Evolutionary conservation across 2,329 filamentous ascomycete species (phyloP).

Genomic region (Talaromyces sp.): DNA sequence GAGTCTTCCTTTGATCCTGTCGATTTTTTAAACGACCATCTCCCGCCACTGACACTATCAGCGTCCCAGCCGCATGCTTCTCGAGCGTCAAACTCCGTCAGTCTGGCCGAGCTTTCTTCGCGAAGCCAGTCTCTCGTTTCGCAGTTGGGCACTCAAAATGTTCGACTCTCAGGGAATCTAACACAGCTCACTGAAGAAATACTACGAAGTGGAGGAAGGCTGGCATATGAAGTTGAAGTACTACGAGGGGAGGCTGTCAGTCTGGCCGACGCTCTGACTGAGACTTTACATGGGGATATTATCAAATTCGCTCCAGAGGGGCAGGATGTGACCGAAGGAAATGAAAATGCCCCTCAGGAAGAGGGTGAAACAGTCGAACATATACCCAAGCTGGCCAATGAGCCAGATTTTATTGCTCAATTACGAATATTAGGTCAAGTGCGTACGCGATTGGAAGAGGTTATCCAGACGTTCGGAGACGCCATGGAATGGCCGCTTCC

Average conservation of each 20-base stretch:
- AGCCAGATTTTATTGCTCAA: conserved; percentile 67
- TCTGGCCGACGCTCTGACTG: conserved; percentile 71
- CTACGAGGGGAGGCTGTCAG: conserved; percentile 79
- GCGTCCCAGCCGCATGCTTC: conserved; percentile 36
- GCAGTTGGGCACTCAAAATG: conserved; percentile 82
- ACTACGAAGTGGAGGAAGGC: conserved; percentile 73
- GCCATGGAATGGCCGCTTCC: conserved; percentile 94
- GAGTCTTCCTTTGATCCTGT: conserved; percentile 73
- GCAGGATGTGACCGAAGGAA: conserved; percentile 14
- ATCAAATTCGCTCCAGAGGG: conserved; percentile 61
- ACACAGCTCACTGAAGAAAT: conserved; percentile 95
- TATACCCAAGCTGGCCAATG: conserved; percentile 22
- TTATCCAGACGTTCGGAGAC: conserved; percentile 87
- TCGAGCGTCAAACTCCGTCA: conserved; percentile 46
- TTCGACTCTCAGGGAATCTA: conserved; percentile 71
- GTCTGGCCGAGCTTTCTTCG: conserved; percentile 70
- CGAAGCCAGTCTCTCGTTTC: conserved; percentile 81
- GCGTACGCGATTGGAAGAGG: conserved; percentile 74
- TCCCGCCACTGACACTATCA: conserved; percentile 61
- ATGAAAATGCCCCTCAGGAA: conserved; percentile 3
- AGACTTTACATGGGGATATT: conserved; percentile 67
- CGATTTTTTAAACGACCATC: conserved; percentile 73
- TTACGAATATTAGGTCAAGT: conserved; percentile 79
- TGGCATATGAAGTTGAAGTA: conserved; percentile 93
- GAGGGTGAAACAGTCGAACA: conserved; percentile 3